Evolutionary conservation across 2,329 filamentous ascomycete species (phyloP).

Genomic region (Apiospora phragmitis): DNA sequence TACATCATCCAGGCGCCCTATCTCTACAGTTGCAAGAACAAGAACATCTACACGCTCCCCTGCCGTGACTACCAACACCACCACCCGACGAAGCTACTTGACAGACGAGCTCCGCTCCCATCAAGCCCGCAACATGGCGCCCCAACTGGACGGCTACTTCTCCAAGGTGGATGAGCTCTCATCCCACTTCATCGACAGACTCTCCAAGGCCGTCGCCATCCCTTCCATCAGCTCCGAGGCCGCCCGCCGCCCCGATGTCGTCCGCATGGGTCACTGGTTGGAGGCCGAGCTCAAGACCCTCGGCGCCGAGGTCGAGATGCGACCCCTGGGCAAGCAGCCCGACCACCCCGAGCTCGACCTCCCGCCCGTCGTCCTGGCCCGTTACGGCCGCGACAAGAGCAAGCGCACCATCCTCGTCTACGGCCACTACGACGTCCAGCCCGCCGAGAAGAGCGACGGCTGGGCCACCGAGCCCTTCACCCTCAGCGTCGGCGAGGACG

Average conservation of each 20-base stretch:
- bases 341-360: slow-evolving; percentile 88
- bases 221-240: slow-evolving; percentile 93
- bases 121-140: slow-evolving; percentile 78
- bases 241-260: slow-evolving; percentile 83
- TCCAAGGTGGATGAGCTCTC: slow-evolving; percentile 83
- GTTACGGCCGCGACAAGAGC: slow-evolving; percentile 87
- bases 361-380: slow-evolving; percentile 86
- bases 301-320: slow-evolving; percentile 84
- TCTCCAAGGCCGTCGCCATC: slow-evolving; percentile 91
- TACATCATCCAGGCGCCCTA: not conserved
- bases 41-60: not conserved
- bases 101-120: slow-evolving; percentile 54
- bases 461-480: slow-evolving; percentile 96
- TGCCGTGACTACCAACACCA: not conserved
- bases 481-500: slow-evolving; percentile 83
- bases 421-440: slow-evolving; percentile 98
- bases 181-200: slow-evolving; percentile 82
- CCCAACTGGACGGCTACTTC: slow-evolving; percentile 89
- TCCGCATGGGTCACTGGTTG: slow-evolving; percentile 95
- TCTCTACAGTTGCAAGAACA: not conserved
- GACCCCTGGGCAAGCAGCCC: slow-evolving; percentile 87
- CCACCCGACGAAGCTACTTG: slow-evolving; percentile 44
- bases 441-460: slow-evolving; percentile 87
- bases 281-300: slow-evolving; percentile 78
- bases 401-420: slow-evolving; percentile 97